These are phyloP conservation scores for Candida mattraensis DNA, from an alignment of 805 yeast genomes.

Conservation along the genomic window DNA sequence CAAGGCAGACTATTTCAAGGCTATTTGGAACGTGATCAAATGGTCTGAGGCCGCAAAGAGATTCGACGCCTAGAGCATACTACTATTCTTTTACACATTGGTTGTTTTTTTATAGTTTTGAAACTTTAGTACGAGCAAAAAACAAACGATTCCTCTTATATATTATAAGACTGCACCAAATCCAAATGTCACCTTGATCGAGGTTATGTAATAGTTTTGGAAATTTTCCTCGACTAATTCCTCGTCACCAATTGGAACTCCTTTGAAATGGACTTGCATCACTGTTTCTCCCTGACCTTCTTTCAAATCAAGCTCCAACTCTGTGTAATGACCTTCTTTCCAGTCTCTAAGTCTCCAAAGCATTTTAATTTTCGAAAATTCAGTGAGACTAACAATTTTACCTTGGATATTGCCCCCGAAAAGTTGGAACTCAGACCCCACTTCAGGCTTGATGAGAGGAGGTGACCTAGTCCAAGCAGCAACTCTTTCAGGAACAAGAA, in stretches of 20 bases:
- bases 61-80: conserved; percentile 44
- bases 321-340: conserved; percentile 82
- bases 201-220: conserved; percentile 83
- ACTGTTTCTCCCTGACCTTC: conserved; percentile 86
- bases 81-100: no score
- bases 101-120: conserved; percentile 1
- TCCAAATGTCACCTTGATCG: conserved; percentile 91
- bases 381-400: conserved; percentile 57
- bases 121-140: conserved; percentile 1
- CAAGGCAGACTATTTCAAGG: conserved; percentile 88
- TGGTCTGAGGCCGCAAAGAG: conserved; percentile 89
- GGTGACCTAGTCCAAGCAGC: conserved; percentile 89
- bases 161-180: conserved; percentile 82
- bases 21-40: conserved; percentile 92
- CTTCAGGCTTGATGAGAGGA: conserved; percentile 57
- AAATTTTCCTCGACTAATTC: conserved; percentile 82
- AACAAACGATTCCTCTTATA: conserved; percentile 2
- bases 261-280: conserved; percentile 74
- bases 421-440: conserved; percentile 62
- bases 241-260: conserved; percentile 95
- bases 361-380: conserved; percentile 61
- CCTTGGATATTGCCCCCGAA: conserved; percentile 90
- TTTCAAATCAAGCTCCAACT: conserved; percentile 60
- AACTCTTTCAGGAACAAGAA: conserved; percentile 73
- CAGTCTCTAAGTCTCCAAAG: conserved; percentile 88